Base-by-base conservation (phyloP, 2,329 filamentous ascomycete genomes). In the Colletotrichum sansevieriae region DNA sequence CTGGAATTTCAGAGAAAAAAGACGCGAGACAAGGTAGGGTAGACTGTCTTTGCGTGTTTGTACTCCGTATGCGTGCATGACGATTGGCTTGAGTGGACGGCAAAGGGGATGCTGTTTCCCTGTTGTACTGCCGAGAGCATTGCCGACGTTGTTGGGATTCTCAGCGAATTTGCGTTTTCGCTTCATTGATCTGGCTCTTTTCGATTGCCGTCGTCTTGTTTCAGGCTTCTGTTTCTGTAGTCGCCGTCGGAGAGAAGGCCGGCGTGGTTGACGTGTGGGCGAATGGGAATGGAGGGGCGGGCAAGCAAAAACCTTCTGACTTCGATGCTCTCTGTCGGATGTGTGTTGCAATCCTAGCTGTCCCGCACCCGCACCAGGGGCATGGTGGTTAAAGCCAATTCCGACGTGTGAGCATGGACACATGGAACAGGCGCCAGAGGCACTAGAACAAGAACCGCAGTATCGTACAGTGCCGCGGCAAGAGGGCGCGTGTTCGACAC, bases 181-280 rank as follows among this genome's bases (percentile, higher is more conserved):
- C 29, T 52, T 52, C 8, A 25, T 15, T 29, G 49, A 52, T 46
- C 25, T 52, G 29, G 52, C 52, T 49, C 55, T 65, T 49, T 49
- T 49, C 55, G 55, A 44, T 68, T 68, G 55, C 47, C 61, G 54
- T 49, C 47, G 37, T 35, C 54, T 43, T 54, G 61, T 65, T 68
- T 68, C 62, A 65, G 62, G 43, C 47, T 25, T 51, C 20, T 35
- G 43, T 54, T n/a, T n/a, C n/a, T n/a, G n/a, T n/a, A 54, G 51
- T 68, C 47, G 55, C 62, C 47, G 61, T 18, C 62, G 62, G 62
- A 22, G 25, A 20, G 33, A 68, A 65, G 8, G 55, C 62, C 47
- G 65, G 10, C 35, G 13, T 39, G 29, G n/a, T n/a, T n/a, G n/a
- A n/a, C n/a, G n/a, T n/a, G n/a, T n/a, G n/a, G 49, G 15, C n/a